Base-by-base conservation (phyloP, 441 rosid species). In the Gossypium trilobum region DNA sequence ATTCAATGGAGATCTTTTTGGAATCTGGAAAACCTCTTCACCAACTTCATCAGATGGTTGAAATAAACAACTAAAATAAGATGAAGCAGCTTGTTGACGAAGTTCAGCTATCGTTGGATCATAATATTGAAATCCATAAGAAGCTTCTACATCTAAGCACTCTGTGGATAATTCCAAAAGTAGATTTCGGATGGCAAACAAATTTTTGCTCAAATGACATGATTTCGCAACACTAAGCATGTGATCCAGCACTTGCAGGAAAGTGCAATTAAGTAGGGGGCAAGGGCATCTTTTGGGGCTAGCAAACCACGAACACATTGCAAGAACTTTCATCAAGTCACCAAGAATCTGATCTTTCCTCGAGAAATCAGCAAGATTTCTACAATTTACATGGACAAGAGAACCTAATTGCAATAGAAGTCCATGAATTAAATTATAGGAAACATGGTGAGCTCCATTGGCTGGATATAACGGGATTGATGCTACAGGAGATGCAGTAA, bases 61-160 rank as follows among this genome's bases (percentile, higher is more conserved):
- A 78, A 85, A 85, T 73, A 89, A 82, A 29, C 97, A 95, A 64
- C 90, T 81, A 77, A 91, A 95, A 80, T 90, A 95, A 13, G 97
- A 89, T 27, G 79, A 71, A 65, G 91, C 90, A 59, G 97, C 95
- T 46, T 87, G 96, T 79, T 88, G 91, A 68, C 89, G 89, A 66
- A 95, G 91, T 80, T 91, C 97, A 73, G 89, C 78, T 73, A 87
- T 73, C 64, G 93, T 86, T 71, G 97, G 96, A 82, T 95, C 99
- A 80, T 85, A 88, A 78, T 79, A 88, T 42, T 90, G 74, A 74
- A 85, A 77, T 70, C 85, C 84, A 72, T 72, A 85, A 72, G 88
- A 86, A 76, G 83, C 80, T 39, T 82, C 86, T 33, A 83, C 76
- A 78, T 91, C 93, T 81, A 95, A 81, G 83, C 92, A 89, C 58